phyloP scores from a whole-genome alignment of 2,329 filamentous ascomycete genomes.

The Cercospora sp. region DNA sequence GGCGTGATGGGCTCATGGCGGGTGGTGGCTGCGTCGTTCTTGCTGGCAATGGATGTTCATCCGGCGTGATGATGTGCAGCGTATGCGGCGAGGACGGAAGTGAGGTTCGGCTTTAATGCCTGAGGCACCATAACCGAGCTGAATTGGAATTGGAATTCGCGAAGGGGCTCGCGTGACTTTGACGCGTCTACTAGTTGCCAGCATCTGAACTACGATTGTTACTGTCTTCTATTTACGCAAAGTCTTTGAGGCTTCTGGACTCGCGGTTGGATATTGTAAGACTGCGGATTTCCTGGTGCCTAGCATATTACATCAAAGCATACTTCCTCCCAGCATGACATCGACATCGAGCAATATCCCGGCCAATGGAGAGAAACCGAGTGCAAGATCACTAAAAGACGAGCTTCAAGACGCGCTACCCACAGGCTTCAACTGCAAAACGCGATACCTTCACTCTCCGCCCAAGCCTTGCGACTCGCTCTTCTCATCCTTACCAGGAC shows the following conservation, averaged over 20 bases:
- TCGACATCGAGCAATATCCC: conserved; percentile 8
- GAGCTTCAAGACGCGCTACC: conserved; percentile 56
- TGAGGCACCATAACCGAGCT: not conserved
- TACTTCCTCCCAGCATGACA: conserved; percentile 6
- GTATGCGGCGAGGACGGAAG: conserved; percentile 1
- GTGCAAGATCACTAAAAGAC: conserved; percentile 33
- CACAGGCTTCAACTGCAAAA: conserved; percentile 59
- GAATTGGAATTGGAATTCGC: not conserved
- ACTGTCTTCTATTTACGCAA: not conserved
- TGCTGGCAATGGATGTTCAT: not conserved
- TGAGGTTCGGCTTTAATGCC: not conserved
- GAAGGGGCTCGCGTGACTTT: conserved; percentile 1
- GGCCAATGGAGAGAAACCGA: not conserved
- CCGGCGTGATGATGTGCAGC: not conserved
- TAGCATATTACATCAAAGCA: not conserved
- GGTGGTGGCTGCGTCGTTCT: not conserved
- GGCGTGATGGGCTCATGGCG: conserved; percentile 27
- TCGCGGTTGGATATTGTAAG: not conserved
- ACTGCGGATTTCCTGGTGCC: not conserved
- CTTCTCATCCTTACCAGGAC: conserved; percentile 73
- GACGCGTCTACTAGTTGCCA: not conserved
- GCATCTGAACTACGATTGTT: not conserved
- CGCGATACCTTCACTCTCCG: conserved; percentile 86
- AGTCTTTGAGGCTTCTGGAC: not conserved
- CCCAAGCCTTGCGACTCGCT: conserved; percentile 73